A percentile compares a stretch with the other conserved stretches of the same genome.
These are phyloP conservation scores for Amborella trichopoda DNA, from an alignment of 164 flowering plant genomes.

Conservation along the genomic window DNA sequence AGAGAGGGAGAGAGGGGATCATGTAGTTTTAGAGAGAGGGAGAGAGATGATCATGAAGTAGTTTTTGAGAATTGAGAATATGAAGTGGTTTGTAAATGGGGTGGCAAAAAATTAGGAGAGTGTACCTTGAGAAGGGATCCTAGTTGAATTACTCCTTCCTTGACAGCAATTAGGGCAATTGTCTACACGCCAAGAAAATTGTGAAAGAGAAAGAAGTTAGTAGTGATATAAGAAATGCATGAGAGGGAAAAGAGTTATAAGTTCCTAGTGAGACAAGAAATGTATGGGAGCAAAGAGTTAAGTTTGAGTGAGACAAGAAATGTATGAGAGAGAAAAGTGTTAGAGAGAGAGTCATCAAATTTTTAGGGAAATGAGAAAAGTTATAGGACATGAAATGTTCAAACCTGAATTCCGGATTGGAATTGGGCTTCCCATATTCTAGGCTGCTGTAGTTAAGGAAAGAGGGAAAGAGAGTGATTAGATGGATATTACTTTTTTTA, in stretches of 20 bases:
- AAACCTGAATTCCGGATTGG: conserved; percentile 89
- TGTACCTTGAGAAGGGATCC: conserved; percentile 70
- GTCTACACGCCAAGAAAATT: conserved; percentile 49
- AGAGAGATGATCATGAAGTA: background rate
- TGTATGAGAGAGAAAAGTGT: background rate
- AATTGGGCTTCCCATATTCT: conserved; percentile 99
- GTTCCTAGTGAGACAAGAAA: background rate
- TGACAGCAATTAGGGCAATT: conserved; percentile 86
- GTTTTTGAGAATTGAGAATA: background rate
- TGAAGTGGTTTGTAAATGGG: background rate
- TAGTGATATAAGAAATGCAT: conserved; percentile 9
- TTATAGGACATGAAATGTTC: background rate
- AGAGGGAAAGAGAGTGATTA: background rate
- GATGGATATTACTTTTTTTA: background rate
- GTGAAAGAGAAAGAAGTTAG: conserved; percentile 87
- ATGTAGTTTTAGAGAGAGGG: conserved; percentile 11
- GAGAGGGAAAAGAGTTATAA: background rate
- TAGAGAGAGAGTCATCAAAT: background rate
- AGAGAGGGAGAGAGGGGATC: conserved; percentile 12
- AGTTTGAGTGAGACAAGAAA: no score
- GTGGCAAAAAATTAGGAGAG: background rate
- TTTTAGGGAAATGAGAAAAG: background rate
- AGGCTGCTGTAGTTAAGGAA: background rate
- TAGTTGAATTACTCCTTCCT: conserved; percentile 80
- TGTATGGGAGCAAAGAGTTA: conserved; percentile 1